phyloP scores from a whole-genome alignment of 1,284 basidiomycete genomes.

The Cystobasidiaceae sp. region DNA sequence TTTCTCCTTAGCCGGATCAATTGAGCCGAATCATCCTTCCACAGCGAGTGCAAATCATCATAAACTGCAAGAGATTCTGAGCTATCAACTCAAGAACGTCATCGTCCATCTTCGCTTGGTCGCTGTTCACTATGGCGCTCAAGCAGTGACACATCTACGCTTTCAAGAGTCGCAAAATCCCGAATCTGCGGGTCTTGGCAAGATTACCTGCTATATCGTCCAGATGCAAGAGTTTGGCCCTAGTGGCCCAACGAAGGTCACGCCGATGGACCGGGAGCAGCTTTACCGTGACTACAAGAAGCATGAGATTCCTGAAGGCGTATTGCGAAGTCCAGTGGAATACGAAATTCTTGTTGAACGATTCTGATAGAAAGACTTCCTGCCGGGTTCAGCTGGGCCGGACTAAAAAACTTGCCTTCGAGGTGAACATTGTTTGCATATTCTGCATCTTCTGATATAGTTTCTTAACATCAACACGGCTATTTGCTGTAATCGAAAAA shows the following conservation, averaged over 20 bases:
- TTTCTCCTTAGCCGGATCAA: neutral
- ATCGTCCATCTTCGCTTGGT: slow-evolving; percentile 13
- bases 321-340: neutral
- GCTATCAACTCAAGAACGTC: slow-evolving; percentile 1
- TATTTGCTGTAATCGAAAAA: slow-evolving; percentile 68
- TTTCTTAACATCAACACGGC: neutral
- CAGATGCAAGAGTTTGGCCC: slow-evolving; percentile 10
- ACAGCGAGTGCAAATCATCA: slow-evolving; percentile 4
- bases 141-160: slow-evolving; percentile 11
- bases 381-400: too few relatives aligned
- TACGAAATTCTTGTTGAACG: slow-evolving; percentile 24
- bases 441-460: neutral
- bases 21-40: neutral
- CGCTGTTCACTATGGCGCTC: slow-evolving; percentile 7
- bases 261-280: neutral
- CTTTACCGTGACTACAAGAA: slow-evolving; percentile 5
- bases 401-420: too few relatives aligned
- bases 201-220: neutral
- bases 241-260: neutral
- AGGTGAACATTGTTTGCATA: neutral
- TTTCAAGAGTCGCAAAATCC: neutral
- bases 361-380: too few relatives aligned
- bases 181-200: slow-evolving; percentile 2
- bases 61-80: slow-evolving; percentile 4
- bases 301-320: slow-evolving; percentile 2